Conservation (phyloP, 768 basidiomycete species). For the Tricholoma terreum region DNA sequence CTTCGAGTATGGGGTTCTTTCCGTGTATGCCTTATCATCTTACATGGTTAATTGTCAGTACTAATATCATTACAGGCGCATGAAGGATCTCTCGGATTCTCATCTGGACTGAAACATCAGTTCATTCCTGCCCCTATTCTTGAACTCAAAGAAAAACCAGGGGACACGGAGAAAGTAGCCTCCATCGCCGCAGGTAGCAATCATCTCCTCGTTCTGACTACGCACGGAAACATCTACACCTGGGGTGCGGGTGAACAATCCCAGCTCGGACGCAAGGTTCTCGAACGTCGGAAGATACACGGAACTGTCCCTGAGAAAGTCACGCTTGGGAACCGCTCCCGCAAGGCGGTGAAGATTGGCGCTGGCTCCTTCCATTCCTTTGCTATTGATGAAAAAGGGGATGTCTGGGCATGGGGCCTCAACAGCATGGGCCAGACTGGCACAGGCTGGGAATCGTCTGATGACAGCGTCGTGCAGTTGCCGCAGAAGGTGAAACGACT, state of each 20-base stretch:
- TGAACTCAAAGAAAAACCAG: constrained; percentile 55
- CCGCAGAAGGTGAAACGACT: constrained; percentile 66
- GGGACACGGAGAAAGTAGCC: constrained; percentile 67
- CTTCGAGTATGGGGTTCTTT: constrained; percentile 89
- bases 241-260: constrained; percentile 91
- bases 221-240: constrained; percentile 81
- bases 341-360: constrained; percentile 63
- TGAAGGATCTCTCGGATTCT: constrained; percentile 85
- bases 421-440: constrained; percentile 88
- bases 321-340: constrained; percentile 62
- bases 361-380: constrained; percentile 88
- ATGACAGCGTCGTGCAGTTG: constrained; percentile 52
- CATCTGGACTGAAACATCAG: constrained; percentile 62
- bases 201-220: constrained; percentile 86
- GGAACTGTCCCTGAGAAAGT: constrained; percentile 89
- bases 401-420: constrained; percentile 94
- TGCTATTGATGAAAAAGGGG: constrained; percentile 79
- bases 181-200: constrained; percentile 82
- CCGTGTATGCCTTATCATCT: constrained; percentile 49
- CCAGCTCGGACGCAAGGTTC: constrained; percentile 87
- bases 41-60: constrained; percentile 1
- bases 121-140: constrained; percentile 62
- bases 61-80: constrained; percentile 45
- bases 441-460: constrained; percentile 45
- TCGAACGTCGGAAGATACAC: constrained; percentile 84